These are phyloP conservation scores for Kockovaella imperatae DNA, from an alignment of 768 basidiomycete genomes.

Conservation along the genomic window DNA sequence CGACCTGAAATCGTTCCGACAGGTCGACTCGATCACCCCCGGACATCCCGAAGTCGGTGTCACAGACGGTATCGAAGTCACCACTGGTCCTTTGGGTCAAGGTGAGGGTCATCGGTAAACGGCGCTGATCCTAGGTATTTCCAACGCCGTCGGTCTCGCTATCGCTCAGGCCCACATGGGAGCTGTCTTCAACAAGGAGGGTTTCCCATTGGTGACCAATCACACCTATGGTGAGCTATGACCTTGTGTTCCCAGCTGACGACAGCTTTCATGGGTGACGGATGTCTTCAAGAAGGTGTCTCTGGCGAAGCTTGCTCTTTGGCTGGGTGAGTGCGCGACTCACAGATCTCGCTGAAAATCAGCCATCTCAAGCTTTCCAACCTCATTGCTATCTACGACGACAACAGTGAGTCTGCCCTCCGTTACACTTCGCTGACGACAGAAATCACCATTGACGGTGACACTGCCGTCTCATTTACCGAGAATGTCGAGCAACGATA, in stretches of 20 bases:
- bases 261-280: conserved; percentile 82
- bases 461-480: conserved; percentile 85
- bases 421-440: background rate
- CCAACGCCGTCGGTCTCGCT: conserved; percentile 86
- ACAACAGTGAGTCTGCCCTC: conserved; percentile 65
- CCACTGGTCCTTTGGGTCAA: conserved; percentile 92
- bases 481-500: conserved; percentile 86
- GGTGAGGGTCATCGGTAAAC: conserved; percentile 20
- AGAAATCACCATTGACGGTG: conserved; percentile 92
- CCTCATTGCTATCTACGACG: conserved; percentile 87
- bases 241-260: conserved; percentile 10
- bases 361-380: conserved; percentile 83
- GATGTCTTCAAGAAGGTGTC: conserved; percentile 95
- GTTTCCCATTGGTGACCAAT: conserved; percentile 68
- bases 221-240: conserved; percentile 65
- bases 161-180: conserved; percentile 86
- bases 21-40: conserved; percentile 79
- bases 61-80: conserved; percentile 66
- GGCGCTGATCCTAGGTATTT: conserved; percentile 53
- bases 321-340: conserved; percentile 53
- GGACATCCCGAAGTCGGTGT: conserved; percentile 80
- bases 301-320: conserved; percentile 85
- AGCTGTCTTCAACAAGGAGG: conserved; percentile 81
- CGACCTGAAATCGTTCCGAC: conserved; percentile 88
- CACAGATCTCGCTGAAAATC: background rate